Base-by-base conservation (phyloP, 2,329 filamentous ascomycete genomes). In the Cladobotryum protrusum region DNA sequence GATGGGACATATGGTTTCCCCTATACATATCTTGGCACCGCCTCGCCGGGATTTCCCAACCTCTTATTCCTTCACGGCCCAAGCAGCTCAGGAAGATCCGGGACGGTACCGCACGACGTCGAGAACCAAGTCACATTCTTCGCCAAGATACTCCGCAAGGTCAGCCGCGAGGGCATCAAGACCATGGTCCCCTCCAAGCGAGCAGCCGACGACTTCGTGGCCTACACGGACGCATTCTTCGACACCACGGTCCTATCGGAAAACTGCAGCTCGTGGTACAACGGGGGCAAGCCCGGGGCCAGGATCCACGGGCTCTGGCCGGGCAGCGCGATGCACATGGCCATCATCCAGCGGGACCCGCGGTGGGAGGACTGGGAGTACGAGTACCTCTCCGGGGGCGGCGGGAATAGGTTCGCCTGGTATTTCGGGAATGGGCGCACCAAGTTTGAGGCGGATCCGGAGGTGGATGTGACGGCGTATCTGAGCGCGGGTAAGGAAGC, bases 231-330 rank as follows among this genome's bases (percentile, higher is more conserved):
- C 54, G 72, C 74, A 0, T 82, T 80, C 60, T 81, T 81, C 57
- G 63, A 67, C 0, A 73, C 65, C 18, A 81, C 77, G 0, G 77
- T 81, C 2, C 64, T 84, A 49, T 72, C 74, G 0, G 80, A 84
- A 47, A 77, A 79, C 49, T 89, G 85, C 62, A 81, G 78, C 37
- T 85, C 80, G 0, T 89, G 86, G 86, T 86, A 85, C 52, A 89
- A 89, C 52, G 81, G 85, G 12, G 81, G 81, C 0, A 67, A 68
- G 5, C 77, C 83, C 0, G 84, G 83, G 0, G 77, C 73, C 0
- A 70, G 83, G 4, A 81, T 89, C 19, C 82, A 86, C 54, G 85
- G 83, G 0, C 61, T 86, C 6, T 89, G 85, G 78, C 86, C 85
- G 0, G 85, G 85, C 0, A 85, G 81, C 56, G 83, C 82, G 1